Evolutionary conservation across 768 basidiomycete species (phyloP).

Genomic region (Cubamyces sp.): DNA sequence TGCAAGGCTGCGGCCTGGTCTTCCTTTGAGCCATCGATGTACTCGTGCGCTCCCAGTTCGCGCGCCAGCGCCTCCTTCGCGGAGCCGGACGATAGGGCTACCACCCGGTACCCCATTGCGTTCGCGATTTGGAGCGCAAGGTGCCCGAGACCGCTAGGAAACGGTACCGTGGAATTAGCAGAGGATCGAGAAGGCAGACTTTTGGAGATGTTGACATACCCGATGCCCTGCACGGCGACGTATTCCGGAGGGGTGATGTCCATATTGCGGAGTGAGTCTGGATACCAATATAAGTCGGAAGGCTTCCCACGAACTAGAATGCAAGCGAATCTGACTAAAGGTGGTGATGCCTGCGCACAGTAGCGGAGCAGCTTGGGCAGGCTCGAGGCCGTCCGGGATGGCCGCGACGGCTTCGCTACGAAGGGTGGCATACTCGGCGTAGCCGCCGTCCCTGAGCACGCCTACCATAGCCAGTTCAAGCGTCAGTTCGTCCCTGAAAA

Average conservation of each 20-base stretch:
- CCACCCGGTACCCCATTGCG: slow-evolving; percentile 42
- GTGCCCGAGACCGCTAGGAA: slow-evolving; percentile 36
- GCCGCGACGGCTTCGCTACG: slow-evolving; percentile 30
- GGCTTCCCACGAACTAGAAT: not conserved
- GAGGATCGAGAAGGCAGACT: not conserved
- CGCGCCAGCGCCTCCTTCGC: slow-evolving; percentile 39
- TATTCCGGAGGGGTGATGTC: slow-evolving; percentile 38
- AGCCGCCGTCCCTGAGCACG: slow-evolving; percentile 32
- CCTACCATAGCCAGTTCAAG: slow-evolving; percentile 24
- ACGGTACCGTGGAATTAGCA: too few relatives aligned
- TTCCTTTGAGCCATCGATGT: slow-evolving; percentile 38
- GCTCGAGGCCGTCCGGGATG: slow-evolving; percentile 32
- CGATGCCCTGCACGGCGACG: slow-evolving; percentile 44
- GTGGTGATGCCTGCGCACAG: slow-evolving; percentile 44
- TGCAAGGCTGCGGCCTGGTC: slow-evolving; percentile 37
- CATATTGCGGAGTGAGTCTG: slow-evolving; percentile 37
- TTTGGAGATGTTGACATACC: slow-evolving; percentile 20
- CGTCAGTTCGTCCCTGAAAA: too few relatives aligned
- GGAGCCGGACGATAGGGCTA: slow-evolving; percentile 39
- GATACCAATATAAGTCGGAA: not conserved
- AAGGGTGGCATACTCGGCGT: slow-evolving; percentile 34
- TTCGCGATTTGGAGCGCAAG: slow-evolving; percentile 40
- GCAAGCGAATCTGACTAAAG: slow-evolving; percentile 33
- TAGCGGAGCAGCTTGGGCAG: slow-evolving; percentile 35
- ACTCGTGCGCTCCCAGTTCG: slow-evolving; percentile 43